Percentiles rank a stretch among this genome's conserved stretches.
Conservation (phyloP, 371 early-diverging fungal genomes). For the Lichtheimia hyalospora region DNA sequence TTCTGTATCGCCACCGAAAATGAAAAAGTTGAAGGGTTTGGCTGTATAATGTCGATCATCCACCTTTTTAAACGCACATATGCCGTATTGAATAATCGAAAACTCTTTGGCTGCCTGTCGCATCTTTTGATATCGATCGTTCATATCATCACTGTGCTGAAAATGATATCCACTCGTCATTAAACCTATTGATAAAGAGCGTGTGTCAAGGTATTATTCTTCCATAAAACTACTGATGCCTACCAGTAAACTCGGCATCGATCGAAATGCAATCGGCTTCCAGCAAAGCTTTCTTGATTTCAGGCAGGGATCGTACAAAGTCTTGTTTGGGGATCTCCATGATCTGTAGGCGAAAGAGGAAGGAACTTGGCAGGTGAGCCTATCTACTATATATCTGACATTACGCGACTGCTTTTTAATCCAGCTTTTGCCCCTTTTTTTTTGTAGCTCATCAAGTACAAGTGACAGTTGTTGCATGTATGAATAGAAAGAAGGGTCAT, state of each 20-base stretch:
- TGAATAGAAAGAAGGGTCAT: too few species aligned
- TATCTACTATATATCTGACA: too few species aligned
- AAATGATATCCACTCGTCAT: slow-evolving; percentile 15
- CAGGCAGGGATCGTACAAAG: slow-evolving; percentile 57
- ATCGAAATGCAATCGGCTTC: slow-evolving; percentile 78
- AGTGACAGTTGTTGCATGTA: too few species aligned
- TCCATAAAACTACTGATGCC: too few species aligned
- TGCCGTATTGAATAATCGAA: slow-evolving; percentile 76
- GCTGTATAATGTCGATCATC: slow-evolving; percentile 59
- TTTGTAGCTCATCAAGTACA: too few species aligned
- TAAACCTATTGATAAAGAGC: slow-evolving; percentile 23
- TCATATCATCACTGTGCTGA: slow-evolving; percentile 38
- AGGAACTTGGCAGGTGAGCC: too few species aligned
- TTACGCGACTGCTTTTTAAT: too few species aligned
- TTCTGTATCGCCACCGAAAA: slow-evolving; percentile 63
- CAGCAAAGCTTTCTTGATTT: slow-evolving; percentile 61
- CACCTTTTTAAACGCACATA: slow-evolving; percentile 70
- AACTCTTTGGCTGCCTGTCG: slow-evolving; percentile 53
- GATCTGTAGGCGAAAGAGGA: slow-evolving; percentile 1
- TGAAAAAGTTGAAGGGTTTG: slow-evolving; percentile 84
- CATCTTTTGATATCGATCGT: slow-evolving; percentile 64
- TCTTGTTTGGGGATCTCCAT: slow-evolving; percentile 78
- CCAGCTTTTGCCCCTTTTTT: too few species aligned
- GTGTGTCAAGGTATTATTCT: background rate
- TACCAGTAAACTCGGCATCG: slow-evolving; percentile 87